These are phyloP conservation scores for Gaertneriomyces semiglobifer DNA, from an alignment of 192 early-diverging fungal genomes.

Conservation along the genomic window DNA sequence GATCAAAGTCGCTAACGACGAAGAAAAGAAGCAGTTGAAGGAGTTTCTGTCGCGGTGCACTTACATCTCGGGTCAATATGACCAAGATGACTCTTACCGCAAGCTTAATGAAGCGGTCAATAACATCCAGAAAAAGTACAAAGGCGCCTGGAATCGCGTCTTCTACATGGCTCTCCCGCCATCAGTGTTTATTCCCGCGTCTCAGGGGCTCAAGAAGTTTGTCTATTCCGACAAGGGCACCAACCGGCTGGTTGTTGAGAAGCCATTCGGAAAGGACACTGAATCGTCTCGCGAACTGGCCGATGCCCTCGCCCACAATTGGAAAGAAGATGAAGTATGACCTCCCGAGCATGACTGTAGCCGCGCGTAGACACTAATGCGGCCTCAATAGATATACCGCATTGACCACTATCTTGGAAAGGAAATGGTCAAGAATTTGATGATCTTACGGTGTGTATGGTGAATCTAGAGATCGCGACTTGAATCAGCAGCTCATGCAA, in stretches of 20 bases:
- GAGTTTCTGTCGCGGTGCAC: slow-evolving; percentile 69
- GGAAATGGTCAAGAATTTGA: slow-evolving; percentile 98
- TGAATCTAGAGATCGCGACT: background rate
- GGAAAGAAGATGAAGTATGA: slow-evolving; percentile 79
- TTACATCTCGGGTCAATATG: slow-evolving; percentile 84
- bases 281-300: slow-evolving; percentile 75
- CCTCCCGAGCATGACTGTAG: background rate
- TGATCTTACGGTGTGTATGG: slow-evolving; percentile 65
- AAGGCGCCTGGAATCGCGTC: slow-evolving; percentile 62
- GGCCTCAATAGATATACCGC: slow-evolving; percentile 74
- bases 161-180: slow-evolving; percentile 98
- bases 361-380: background rate
- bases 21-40: slow-evolving; percentile 51
- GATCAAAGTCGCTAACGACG: slow-evolving; percentile 63
- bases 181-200: slow-evolving; percentile 87
- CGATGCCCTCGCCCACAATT: slow-evolving; percentile 68
- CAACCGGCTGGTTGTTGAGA: slow-evolving; percentile 92
- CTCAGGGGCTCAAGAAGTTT: slow-evolving; percentile 65
- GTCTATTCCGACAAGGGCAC: slow-evolving; percentile 60
- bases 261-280: slow-evolving; percentile 94
- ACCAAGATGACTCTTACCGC: slow-evolving; percentile 68
- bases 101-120: slow-evolving; percentile 60
- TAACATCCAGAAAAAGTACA: slow-evolving; percentile 48
- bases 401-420: slow-evolving; percentile 99
- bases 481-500: background rate